A percentile compares a stretch with the other conserved stretches of the same genome.
Conservation (phyloP, 2,329 filamentous ascomycete genomes). For the Alternaria gaisen region DNA sequence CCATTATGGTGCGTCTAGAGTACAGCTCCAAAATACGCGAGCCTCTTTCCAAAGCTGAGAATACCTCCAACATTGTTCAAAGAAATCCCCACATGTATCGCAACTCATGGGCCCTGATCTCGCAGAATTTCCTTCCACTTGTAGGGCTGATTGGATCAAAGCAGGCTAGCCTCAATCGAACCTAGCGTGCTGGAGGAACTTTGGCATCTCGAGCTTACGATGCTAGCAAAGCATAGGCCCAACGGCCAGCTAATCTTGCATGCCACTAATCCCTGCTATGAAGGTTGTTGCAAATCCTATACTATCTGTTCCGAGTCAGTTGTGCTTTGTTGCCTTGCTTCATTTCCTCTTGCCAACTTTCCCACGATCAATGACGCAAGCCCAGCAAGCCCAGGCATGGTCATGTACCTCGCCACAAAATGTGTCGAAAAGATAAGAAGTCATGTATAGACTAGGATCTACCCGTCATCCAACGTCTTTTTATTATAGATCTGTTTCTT, state of each 20-base stretch:
- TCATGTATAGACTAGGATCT: constrained; percentile 19
- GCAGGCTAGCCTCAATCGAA: neutral
- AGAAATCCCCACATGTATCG: constrained; percentile 1
- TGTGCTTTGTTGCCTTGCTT: constrained; percentile 18
- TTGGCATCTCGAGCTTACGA: neutral
- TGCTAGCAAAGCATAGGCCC: neutral
- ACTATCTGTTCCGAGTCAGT: constrained; percentile 12
- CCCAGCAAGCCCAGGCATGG: constrained; percentile 30
- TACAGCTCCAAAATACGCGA: neutral
- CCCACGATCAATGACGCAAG: constrained; percentile 41
- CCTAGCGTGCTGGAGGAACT: neutral
- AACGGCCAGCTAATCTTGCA: constrained; percentile 6
- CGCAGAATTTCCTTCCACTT: neutral
- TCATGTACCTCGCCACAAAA: constrained; percentile 34
- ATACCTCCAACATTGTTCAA: neutral
- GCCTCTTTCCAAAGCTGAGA: neutral
- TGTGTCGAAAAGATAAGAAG: constrained; percentile 19
- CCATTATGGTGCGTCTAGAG: neutral
- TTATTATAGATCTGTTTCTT: neutral
- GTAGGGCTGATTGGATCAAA: neutral
- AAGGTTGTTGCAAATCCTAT: neutral
- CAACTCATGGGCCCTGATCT: neutral
- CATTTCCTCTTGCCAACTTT: constrained; percentile 39
- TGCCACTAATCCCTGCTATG: neutral
- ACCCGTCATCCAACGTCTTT: constrained; percentile 2